These are phyloP conservation scores for Dendrocalamus sinicus DNA, from an alignment of 176 grass and related monocot genomes.

Conservation along the genomic window DNA sequence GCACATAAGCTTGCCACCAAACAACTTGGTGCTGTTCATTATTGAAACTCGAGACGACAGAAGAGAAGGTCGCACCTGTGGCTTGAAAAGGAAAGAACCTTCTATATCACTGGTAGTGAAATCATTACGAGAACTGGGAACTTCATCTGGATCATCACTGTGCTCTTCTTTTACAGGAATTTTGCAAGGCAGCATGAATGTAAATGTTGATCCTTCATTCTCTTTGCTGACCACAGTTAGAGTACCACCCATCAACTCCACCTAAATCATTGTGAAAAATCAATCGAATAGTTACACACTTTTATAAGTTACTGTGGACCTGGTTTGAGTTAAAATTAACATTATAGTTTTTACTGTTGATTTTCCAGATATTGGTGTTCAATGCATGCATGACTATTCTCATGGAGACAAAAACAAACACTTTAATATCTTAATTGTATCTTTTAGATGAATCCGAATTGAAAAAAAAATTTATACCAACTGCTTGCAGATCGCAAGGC, in stretches of 20 bases:
- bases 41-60: conserved; percentile 43
- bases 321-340: conserved; percentile 30
- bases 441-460: conserved; percentile 33
- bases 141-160: conserved; percentile 72
- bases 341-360: conserved; percentile 18
- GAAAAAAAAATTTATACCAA: conserved; percentile 58
- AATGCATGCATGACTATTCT: conserved; percentile 6
- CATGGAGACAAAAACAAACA: conserved; percentile 1
- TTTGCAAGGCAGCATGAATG: conserved; percentile 78
- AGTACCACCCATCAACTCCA: conserved; percentile 85
- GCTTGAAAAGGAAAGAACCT: conserved; percentile 82
- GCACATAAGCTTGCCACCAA: conserved; percentile 44
- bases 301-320: conserved; percentile 7
- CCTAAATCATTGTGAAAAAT: conserved; percentile 58
- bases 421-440: neutral
- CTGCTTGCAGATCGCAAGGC: conserved; percentile 97
- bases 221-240: conserved; percentile 79
- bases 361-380: conserved; percentile 20
- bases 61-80: conserved; percentile 51
- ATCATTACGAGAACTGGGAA: conserved; percentile 41
- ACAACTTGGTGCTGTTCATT: conserved; percentile 46
- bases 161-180: conserved; percentile 69
- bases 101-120: conserved; percentile 56
- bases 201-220: conserved; percentile 84
- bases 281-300: conserved; percentile 29